A percentile compares a stretch with the other conserved stretches of the same genome.
phyloP scores from a whole-genome alignment of 345 rosid species.

The Heritiera fomes region DNA sequence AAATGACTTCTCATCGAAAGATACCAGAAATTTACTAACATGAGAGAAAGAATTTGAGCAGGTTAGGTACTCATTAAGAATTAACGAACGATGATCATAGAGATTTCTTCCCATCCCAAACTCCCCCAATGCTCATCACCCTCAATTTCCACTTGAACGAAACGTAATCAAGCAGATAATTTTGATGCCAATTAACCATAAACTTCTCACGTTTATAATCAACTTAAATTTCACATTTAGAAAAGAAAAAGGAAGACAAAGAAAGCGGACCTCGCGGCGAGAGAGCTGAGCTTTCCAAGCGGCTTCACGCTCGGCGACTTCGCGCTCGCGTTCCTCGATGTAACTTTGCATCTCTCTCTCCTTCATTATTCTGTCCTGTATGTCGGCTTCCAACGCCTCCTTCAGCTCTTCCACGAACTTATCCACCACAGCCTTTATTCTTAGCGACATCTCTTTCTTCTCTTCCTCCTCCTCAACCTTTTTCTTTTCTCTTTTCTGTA shows the following conservation, averaged over 20 bases:
- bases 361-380: slow-evolving; percentile 93
- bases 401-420: slow-evolving; percentile 94
- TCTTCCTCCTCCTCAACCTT: neutral
- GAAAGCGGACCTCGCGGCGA: slow-evolving; percentile 68
- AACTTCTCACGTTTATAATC: neutral
- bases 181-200: neutral
- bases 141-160: neutral
- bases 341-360: slow-evolving; percentile 99
- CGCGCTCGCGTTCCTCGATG: slow-evolving; percentile 94
- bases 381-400: slow-evolving; percentile 93
- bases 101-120: neutral
- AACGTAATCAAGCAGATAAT: neutral
- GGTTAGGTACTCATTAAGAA: neutral
- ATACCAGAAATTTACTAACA: neutral
- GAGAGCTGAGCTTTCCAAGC: slow-evolving; percentile 99
- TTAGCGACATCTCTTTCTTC: slow-evolving; percentile 57
- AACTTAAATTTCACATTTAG: neutral
- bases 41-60: neutral
- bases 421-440: slow-evolving; percentile 91
- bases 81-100: neutral
- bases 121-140: neutral
- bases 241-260: neutral
- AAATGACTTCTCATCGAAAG: neutral
- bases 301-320: slow-evolving; percentile 95
- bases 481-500: neutral